phyloP scores from a whole-genome alignment of 768 basidiomycete species.

The Kwoniella botswanensis region DNA sequence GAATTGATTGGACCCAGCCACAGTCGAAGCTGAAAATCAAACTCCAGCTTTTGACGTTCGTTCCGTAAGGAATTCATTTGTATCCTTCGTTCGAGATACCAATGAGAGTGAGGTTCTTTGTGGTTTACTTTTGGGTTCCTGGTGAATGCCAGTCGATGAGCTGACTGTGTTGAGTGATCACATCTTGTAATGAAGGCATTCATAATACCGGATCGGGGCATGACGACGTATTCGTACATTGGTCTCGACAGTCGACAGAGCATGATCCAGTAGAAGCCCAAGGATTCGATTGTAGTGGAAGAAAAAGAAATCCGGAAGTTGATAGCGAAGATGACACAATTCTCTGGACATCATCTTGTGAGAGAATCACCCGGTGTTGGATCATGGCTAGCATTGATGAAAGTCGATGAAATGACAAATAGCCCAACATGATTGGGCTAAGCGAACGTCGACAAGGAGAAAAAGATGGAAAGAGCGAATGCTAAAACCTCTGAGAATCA shows the following conservation, averaged over 20 bases:
- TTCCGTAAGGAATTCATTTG: neutral
- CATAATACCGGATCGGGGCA: neutral
- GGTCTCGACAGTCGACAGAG: neutral
- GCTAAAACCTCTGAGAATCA: neutral
- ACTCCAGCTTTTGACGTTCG: conserved; percentile 5
- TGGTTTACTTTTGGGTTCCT: no score
- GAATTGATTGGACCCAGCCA: neutral
- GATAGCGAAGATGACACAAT: no score
- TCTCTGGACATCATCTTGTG: no score
- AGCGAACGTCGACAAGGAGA: neutral
- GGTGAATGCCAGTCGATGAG: no score
- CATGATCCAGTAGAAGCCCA: neutral
- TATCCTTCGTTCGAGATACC: neutral
- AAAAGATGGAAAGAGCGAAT: neutral
- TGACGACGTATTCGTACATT: conserved; percentile 2
- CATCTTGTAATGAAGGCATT: neutral
- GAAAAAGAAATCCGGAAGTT: no score
- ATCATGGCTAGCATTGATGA: no score
- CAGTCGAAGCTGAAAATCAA: neutral
- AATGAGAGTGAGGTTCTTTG: neutral
- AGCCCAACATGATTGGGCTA: neutral
- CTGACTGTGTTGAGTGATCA: no score
- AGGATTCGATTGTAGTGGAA: neutral
- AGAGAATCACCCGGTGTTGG: no score
- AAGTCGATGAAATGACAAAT: neutral